Evolutionary conservation across 768 basidiomycete species (phyloP), one percentile per base, ranked within the genome.

Genomic region (Panaeolus cyanescens): DNA sequence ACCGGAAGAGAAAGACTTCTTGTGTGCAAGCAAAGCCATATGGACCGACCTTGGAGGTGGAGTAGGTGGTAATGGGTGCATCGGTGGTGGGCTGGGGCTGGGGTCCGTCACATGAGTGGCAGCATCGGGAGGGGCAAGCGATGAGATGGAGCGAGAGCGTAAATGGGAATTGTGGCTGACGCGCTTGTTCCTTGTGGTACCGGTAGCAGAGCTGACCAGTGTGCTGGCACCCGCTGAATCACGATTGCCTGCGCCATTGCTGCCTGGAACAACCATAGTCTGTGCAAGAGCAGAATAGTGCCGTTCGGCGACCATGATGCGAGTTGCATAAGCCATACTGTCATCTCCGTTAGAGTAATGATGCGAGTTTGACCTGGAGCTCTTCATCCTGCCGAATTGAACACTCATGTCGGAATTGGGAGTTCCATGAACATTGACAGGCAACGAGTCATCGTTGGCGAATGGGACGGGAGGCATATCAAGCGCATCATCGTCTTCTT

Each of bases 241-340:
- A 17, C 70, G 67, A 31, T 60, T 62, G 33, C 58, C 36, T 71
- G 71, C 17, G 68, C 61, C 79, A 20, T 80, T 80, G 42, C 73
- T 68, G 37, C 73, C 67, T 28, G 84, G 77, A 34, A 90, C 77
- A 4, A 85, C 74, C 32, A 91, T 73, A 4, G 87, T 90, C 59
- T 85, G 86, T 2, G 89, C 90, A 53, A 90, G 75, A 1, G 88
- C 76, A 3, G 90, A 91, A 66, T 89, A 90, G 70, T 91, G 90
- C 50, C 85, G 78, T 69, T 91, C 86, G 0, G 89, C 90, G 56
- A 89, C 74, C 88, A 91, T 89, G 67, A 91, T 87, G 61, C 76
- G 77, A 31, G 84, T 83, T 5, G 81, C 80, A 63, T 80, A 81
- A 0, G 75, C 81, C 36, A 83, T 61, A 42, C 79, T 80, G 32